Percentiles rank a stretch among this genome's conserved stretches.
Evolutionary conservation across 1,284 basidiomycete species (phyloP).

Genomic region (Trametes polyzona): DNA sequence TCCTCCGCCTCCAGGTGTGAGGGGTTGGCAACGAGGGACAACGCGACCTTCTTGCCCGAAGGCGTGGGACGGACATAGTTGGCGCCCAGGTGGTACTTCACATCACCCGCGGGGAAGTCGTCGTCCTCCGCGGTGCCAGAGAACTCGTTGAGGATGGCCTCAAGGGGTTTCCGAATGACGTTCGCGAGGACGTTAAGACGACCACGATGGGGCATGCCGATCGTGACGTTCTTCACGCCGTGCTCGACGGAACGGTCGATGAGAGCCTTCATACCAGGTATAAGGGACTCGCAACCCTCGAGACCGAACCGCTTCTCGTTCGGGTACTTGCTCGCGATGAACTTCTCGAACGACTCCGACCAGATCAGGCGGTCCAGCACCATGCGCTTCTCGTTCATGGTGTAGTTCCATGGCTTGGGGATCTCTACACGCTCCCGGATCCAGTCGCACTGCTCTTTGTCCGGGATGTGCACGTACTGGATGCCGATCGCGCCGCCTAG

Average conservation of each 20-base stretch:
- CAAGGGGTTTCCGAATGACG: constrained; percentile 98
- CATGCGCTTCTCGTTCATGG: constrained; percentile 97
- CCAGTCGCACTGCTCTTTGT: constrained; percentile 99
- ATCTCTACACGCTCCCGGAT: constrained; percentile 96
- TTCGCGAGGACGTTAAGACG: constrained; percentile 98
- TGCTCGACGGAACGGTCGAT: constrained; percentile 98
- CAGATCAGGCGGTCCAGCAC: constrained; percentile 99
- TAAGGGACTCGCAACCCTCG: constrained; percentile 96
- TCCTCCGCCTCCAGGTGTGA: constrained; percentile 98
- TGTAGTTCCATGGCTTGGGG: constrained; percentile 98
- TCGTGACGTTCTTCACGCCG: constrained; percentile 95
- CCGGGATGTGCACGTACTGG: constrained; percentile 98
- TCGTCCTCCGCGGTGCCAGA: constrained; percentile 72
- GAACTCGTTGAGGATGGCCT: constrained; percentile 99
- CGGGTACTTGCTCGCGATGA: constrained; percentile 97
- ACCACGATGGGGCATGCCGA: constrained; percentile 99
- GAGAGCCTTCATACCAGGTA: constrained; percentile 99
- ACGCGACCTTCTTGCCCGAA: constrained; percentile 95
- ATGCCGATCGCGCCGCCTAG: constrained; percentile 91
- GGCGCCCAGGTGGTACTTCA: constrained; percentile 99
- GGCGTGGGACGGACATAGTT: constrained; percentile 99
- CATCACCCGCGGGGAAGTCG: constrained; percentile 91
- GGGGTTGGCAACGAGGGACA: constrained; percentile 98
- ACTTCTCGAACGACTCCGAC: constrained; percentile 99
- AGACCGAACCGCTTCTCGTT: constrained; percentile 99